Evolutionary conservation across 139 green algal species (phyloP).

Genomic region (Closterium sp.): DNA sequence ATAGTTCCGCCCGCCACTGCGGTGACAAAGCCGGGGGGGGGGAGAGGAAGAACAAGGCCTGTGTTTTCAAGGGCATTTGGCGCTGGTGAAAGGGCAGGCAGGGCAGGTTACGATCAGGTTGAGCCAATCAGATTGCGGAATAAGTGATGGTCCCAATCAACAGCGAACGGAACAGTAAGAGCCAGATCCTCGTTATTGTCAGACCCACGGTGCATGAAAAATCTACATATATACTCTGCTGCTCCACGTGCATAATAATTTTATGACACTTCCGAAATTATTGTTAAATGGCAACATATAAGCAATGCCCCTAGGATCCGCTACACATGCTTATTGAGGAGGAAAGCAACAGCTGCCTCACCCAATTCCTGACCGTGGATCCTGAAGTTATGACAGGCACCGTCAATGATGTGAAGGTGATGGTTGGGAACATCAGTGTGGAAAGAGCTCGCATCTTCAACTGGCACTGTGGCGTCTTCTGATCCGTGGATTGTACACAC

Average conservation of each 20-base stretch:
- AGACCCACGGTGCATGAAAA: too few relatives aligned
- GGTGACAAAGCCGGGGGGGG: neutral
- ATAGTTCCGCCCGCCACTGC: neutral
- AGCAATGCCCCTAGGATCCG: neutral
- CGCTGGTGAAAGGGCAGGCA: neutral
- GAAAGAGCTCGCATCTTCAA: neutral
- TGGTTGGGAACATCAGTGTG: neutral
- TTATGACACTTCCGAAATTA: too few relatives aligned
- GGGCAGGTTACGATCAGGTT: neutral
- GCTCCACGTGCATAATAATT: too few relatives aligned
- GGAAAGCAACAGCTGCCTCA: neutral
- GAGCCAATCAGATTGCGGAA: neutral
- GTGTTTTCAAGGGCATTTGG: too few relatives aligned
- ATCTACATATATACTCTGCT: too few relatives aligned
- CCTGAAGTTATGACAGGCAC: neutral
- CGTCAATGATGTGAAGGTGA: neutral
- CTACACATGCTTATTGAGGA: neutral
- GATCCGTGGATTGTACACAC: neutral
- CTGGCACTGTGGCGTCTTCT: neutral
- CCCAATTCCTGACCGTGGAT: neutral
- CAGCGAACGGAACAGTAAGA: too few relatives aligned
- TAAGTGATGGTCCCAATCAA: neutral
- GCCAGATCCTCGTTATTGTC: too few relatives aligned
- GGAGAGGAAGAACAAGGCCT: too few relatives aligned
- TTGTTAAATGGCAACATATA: too few relatives aligned